These are phyloP conservation scores for Aphanoascus verrucosus DNA, from an alignment of 2,329 filamentous ascomycete species.

Conservation along the genomic window DNA sequence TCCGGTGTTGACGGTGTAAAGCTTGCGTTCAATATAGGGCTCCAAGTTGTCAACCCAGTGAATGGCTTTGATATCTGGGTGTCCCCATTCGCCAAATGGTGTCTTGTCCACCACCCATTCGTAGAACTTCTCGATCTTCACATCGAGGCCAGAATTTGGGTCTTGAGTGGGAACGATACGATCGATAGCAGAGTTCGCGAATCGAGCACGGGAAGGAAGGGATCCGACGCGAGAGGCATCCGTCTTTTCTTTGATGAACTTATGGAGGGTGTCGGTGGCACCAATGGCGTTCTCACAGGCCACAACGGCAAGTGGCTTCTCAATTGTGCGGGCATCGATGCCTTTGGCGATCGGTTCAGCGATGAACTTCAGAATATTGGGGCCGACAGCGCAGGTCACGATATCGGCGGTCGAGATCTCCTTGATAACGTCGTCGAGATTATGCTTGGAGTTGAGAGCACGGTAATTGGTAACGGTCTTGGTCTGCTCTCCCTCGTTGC, in stretches of 20 bases:
- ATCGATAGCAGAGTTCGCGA: slow-evolving; percentile 97
- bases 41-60: slow-evolving; percentile 86
- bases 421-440: slow-evolving; percentile 69
- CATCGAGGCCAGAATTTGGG: slow-evolving; percentile 66
- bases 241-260: slow-evolving; percentile 71
- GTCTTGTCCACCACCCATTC: slow-evolving; percentile 93
- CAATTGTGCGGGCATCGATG: slow-evolving; percentile 59
- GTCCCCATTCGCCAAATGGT: slow-evolving; percentile 62
- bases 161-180: slow-evolving; percentile 92
- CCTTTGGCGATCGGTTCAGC: slow-evolving; percentile 92
- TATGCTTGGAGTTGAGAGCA: slow-evolving; percentile 85
- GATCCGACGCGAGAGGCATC: slow-evolving; percentile 54
- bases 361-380: slow-evolving; percentile 92
- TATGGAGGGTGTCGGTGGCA: slow-evolving; percentile 77
- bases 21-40: slow-evolving; percentile 97
- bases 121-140: slow-evolving; percentile 96
- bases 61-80: slow-evolving; percentile 72
- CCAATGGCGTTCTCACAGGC: slow-evolving; percentile 97
- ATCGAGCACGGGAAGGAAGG: slow-evolving; percentile 66
- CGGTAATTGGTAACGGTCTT: slow-evolving; percentile 90
- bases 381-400: slow-evolving; percentile 93
- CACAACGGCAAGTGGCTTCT: slow-evolving; percentile 72
- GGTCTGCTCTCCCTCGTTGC: slow-evolving; percentile 65
- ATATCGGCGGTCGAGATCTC: slow-evolving; percentile 81
- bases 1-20: slow-evolving; percentile 97